Evolutionary conservation across 1,284 basidiomycete species (phyloP), one percentile per base, ranked within the genome.

Genomic region (Fistulinella staudtii): DNA sequence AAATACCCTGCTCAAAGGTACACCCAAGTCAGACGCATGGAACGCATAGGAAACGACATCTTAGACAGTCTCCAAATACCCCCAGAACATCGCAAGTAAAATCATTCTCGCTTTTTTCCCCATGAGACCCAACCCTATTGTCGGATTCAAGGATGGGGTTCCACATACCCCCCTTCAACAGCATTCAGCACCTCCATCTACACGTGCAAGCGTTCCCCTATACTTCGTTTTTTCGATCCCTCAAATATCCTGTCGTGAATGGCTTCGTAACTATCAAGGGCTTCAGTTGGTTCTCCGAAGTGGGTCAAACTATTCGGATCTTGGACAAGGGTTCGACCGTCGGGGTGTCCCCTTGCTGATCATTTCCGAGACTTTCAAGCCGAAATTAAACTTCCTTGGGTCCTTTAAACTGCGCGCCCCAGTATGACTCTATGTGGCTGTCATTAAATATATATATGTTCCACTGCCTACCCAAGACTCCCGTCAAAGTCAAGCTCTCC

Each of bases 101-200:
- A 37, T 1, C 3, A 5, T 35, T 8, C 21, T n/a, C 40, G 24
- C 31, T 15, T 30, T 30, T 8, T 24, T 10, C 3, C 0, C 17
- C 11, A 1, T 31, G 4, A 4, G 8, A 18, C 35, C 23, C 20
- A 30, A 21, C 8, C 13, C 7, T 6, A 27, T n/a, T 24, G 5
- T 10, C 15, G 25, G 8, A 15, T 35, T 17, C 34, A 22, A 61
- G 86, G 82, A 71, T 88, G 62, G 87, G 88, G 2, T 90, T 88
- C 54, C 87, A 91, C 61, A 86, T 91, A 50, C 85, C 89, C 0
- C 89, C 89, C 0, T 87, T 88, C 62, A 82, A 78, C 46, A 85
- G 82, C n/a, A 77, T 92, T 3, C 68, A 80, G 22, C 89, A 93
- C 63, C 68, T 93, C 13, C 89, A 93, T 60, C 64, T 93, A 30